Evolutionary conservation across 331 rosid genomes (phyloP).

Genomic region (Dryas integrifolia): DNA sequence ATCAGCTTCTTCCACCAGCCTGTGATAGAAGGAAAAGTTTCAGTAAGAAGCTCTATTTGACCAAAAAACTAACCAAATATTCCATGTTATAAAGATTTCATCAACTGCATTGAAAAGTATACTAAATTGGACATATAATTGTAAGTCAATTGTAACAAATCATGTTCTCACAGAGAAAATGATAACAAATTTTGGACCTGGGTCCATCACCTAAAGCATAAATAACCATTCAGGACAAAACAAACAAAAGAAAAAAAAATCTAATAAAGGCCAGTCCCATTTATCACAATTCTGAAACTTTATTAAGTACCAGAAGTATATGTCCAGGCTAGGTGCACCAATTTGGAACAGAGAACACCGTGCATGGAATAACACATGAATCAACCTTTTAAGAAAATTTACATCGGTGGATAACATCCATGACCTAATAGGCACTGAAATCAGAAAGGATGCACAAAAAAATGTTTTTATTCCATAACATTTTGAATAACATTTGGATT

Average conservation of each 20-base stretch:
- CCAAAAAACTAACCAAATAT: neutral
- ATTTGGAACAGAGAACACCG: neutral
- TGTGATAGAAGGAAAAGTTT: constrained; percentile 32
- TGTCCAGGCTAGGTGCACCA: neutral
- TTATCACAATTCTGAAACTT: neutral
- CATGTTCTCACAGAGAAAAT: neutral
- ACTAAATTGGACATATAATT: neutral
- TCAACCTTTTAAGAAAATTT: neutral
- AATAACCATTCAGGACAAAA: neutral
- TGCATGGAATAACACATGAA: neutral
- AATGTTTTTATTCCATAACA: neutral
- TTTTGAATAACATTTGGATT: too few relatives aligned
- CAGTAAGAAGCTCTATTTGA: neutral
- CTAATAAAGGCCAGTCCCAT: neutral
- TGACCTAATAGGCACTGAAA: too few relatives aligned
- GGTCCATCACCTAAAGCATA: neutral
- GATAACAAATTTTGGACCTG: neutral
- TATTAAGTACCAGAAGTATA: neutral
- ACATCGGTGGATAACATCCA: too few relatives aligned
- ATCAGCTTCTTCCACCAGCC: constrained; percentile 91
- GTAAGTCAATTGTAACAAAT: neutral
- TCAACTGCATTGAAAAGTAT: neutral
- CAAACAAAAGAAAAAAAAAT: neutral
- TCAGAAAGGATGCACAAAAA: neutral
- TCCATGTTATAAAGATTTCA: neutral